phyloP scores from a whole-genome alignment of 2,329 filamentous ascomycete genomes.

The Clonostachys chloroleuca region DNA sequence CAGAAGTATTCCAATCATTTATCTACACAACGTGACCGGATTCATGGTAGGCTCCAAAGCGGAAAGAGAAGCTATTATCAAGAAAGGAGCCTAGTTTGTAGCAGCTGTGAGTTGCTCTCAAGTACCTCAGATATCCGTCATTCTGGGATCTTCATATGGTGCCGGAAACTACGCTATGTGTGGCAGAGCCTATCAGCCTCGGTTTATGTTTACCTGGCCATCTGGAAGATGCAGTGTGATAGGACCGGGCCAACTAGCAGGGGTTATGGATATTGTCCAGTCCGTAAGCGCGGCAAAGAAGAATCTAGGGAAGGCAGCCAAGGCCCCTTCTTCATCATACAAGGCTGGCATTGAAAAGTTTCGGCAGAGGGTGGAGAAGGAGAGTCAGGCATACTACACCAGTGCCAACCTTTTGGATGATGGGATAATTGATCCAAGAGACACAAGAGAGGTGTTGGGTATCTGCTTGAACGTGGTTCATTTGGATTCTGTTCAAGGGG shows the following conservation, averaged over 20 bases:
- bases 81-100: conserved; percentile 35
- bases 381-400: conserved; percentile 11
- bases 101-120: conserved; percentile 34
- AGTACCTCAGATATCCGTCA: conserved; percentile 37
- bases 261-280: conserved; percentile 13
- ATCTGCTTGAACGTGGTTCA: conserved; percentile 26
- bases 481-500: too few relatives aligned
- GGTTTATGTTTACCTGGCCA: conserved; percentile 29
- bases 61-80: conserved; percentile 36
- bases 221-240: conserved; percentile 13
- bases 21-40: conserved; percentile 40
- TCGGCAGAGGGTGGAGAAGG: conserved; percentile 9
- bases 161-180: conserved; percentile 43
- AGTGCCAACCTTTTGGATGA: conserved; percentile 15
- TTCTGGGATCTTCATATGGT: conserved; percentile 36
- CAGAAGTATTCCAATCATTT: conserved; percentile 29
- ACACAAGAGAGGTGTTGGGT: conserved; percentile 11
- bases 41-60: conserved; percentile 42
- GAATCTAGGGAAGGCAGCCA: not conserved
- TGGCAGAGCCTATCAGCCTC: conserved; percentile 30
- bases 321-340: too few relatives aligned
- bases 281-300: conserved; percentile 11
- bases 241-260: conserved; percentile 13
- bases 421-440: conserved; percentile 20
- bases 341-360: conserved; percentile 2